Percentiles rank a stretch among this genome's conserved stretches.
These are phyloP conservation scores for Ogataea chonburiensis DNA, from an alignment of 805 yeast genomes.

Conservation along the genomic window DNA sequence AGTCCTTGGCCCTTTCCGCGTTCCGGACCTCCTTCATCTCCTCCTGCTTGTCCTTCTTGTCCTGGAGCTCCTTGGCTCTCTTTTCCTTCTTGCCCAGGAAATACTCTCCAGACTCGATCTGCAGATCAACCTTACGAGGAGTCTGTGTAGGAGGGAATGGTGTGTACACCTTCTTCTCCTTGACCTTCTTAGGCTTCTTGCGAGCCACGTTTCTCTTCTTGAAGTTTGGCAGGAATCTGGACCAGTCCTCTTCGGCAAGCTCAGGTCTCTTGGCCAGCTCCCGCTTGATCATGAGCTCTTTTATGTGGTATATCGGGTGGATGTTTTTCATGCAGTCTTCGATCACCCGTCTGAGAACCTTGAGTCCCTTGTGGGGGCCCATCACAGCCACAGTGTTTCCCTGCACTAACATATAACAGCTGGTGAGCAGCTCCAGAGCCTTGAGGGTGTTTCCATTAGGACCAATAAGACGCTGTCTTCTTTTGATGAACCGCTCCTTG, in stretches of 20 bases:
- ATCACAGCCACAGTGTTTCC: conserved; percentile 96
- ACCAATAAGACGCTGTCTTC: conserved; percentile 95
- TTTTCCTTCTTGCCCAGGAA: conserved; percentile 87
- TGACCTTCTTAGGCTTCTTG: conserved; percentile 73
- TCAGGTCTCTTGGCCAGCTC: conserved; percentile 95
- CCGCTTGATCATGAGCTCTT: conserved; percentile 95
- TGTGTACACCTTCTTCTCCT: conserved; percentile 77
- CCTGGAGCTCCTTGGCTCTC: conserved; percentile 64
- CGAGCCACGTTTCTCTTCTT: conserved; percentile 95
- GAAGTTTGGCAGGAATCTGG: conserved; percentile 92
- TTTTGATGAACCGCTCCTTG: conserved; percentile 90
- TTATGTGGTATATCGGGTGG: conserved; percentile 97
- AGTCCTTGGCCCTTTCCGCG: conserved; percentile 72
- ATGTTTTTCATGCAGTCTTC: conserved; percentile 97
- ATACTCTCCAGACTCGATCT: conserved; percentile 97
- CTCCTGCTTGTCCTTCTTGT: conserved; percentile 76
- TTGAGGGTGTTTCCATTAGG: conserved; percentile 96
- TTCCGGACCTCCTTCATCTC: conserved; percentile 65
- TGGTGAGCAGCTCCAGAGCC: conserved; percentile 92
- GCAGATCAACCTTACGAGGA: conserved; percentile 96
- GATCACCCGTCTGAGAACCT: conserved; percentile 87
- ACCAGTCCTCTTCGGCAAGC: conserved; percentile 94
- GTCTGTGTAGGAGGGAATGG: conserved; percentile 98
- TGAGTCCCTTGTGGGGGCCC: conserved; percentile 94
- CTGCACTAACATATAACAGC: conserved; percentile 93